A percentile compares a stretch with the other conserved stretches of the same genome.
These are phyloP conservation scores for Sutorius australiensis DNA, from an alignment of 768 basidiomycete species.

Conservation along the genomic window DNA sequence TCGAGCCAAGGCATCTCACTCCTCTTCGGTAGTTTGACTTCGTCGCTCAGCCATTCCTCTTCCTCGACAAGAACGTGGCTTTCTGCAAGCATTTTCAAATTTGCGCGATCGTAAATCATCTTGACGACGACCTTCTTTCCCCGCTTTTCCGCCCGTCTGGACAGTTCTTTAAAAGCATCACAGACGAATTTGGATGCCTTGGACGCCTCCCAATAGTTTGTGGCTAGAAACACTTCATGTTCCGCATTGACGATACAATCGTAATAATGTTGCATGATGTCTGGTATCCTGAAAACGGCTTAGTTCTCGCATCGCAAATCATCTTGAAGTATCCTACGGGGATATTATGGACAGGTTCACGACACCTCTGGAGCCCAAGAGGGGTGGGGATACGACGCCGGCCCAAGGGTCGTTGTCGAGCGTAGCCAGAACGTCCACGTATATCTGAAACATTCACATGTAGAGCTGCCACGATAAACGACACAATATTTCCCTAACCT, in stretches of 20 bases:
- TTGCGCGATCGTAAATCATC: conserved; percentile 68
- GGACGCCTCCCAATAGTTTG: conserved; percentile 58
- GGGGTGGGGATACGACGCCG: conserved; percentile 56
- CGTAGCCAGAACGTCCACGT: conserved; percentile 55
- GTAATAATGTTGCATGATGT: conserved; percentile 69
- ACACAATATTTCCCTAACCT: conserved; percentile 35
- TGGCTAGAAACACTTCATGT: conserved; percentile 63
- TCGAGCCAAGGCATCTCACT: conserved; percentile 59
- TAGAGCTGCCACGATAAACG: not conserved
- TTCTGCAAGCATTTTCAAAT: conserved; percentile 44
- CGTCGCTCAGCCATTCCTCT: conserved; percentile 40
- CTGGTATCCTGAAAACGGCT: conserved; percentile 47
- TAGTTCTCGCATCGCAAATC: conserved; percentile 3
- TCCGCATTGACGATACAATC: conserved; percentile 59
- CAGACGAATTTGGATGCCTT: conserved; percentile 49
- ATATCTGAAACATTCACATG: conserved; percentile 41
- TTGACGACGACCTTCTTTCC: conserved; percentile 56
- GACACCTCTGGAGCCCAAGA: conserved; percentile 61
- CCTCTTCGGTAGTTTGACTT: conserved; percentile 48
- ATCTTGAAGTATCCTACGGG: conserved; percentile 32
- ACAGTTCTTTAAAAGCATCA: conserved; percentile 51
- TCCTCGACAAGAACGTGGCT: conserved; percentile 47
- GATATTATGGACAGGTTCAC: conserved; percentile 62
- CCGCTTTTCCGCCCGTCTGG: conserved; percentile 41
- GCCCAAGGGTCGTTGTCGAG: conserved; percentile 53